Evolutionary conservation across 2,329 filamentous ascomycete genomes (phyloP).

Genomic region (Neonectria ditissima): DNA sequence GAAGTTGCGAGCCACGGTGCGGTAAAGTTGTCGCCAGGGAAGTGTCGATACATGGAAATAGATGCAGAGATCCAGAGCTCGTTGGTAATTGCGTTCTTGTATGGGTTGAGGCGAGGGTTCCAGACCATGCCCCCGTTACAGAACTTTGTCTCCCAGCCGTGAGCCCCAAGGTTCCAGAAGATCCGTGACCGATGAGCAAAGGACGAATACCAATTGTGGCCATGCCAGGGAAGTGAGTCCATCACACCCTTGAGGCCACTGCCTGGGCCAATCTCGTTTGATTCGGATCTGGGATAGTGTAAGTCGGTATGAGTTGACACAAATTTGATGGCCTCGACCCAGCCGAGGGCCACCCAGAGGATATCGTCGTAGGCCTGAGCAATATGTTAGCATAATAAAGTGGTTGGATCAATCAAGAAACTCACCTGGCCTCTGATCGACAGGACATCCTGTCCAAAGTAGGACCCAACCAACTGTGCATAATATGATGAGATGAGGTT

Average conservation of each 20-base stretch:
- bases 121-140: slow-evolving; percentile 92
- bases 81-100: slow-evolving; percentile 98
- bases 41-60: slow-evolving; percentile 89
- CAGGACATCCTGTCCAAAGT: slow-evolving; percentile 87
- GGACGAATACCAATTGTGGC: slow-evolving; percentile 76
- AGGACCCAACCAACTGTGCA: slow-evolving; percentile 79
- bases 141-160: slow-evolving; percentile 84
- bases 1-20: slow-evolving; percentile 68
- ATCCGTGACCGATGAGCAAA: slow-evolving; percentile 86
- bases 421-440: slow-evolving; percentile 71
- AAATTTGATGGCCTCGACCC: slow-evolving; percentile 86
- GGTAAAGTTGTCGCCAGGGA: slow-evolving; percentile 81
- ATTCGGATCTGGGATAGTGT: slow-evolving; percentile 61
- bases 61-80: slow-evolving; percentile 89
- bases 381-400: not conserved
- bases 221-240: slow-evolving; percentile 74
- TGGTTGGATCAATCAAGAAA: rapidly evolving
- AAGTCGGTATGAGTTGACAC: slow-evolving; percentile 74
- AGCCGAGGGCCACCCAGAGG: slow-evolving; percentile 93
- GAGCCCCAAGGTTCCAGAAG: slow-evolving; percentile 84
- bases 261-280: slow-evolving; percentile 28
- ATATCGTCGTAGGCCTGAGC: slow-evolving; percentile 89
- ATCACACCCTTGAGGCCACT: slow-evolving; percentile 49
- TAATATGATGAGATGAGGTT: slow-evolving; percentile 89
- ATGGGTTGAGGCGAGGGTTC: slow-evolving; percentile 83